Percentiles rank a stretch among this genome's conserved stretches.
phyloP scores from a whole-genome alignment of 257 asterid genomes.

The Petunia axillaris region DNA sequence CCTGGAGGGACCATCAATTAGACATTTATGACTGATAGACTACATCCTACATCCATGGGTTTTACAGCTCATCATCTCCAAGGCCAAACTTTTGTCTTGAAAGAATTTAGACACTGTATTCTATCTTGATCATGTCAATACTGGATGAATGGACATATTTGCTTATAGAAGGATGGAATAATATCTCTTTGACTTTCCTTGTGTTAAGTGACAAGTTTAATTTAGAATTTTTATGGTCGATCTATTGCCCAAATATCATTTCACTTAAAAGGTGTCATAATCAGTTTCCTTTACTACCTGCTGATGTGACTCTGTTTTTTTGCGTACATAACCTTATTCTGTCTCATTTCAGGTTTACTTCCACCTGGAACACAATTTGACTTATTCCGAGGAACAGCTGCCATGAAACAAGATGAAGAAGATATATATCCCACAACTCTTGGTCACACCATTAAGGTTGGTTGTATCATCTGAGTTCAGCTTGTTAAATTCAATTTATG shows the following conservation, averaged over 20 bases:
- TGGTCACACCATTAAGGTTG: constrained; percentile 84
- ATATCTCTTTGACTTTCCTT: too few relatives aligned
- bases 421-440: constrained; percentile 90
- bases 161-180: too few relatives aligned
- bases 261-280: neutral
- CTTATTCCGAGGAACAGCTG: constrained; percentile 94
- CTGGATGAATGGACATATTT: too few relatives aligned
- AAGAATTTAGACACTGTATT: too few relatives aligned
- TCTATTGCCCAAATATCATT: neutral
- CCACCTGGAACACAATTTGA: constrained; percentile 99
- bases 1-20: too few relatives aligned
- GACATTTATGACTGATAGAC: too few relatives aligned
- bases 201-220: too few relatives aligned
- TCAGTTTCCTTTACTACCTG: neutral
- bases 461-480: constrained; percentile 22
- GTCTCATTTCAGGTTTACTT: constrained; percentile 66
- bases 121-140: too few relatives aligned
- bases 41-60: too few relatives aligned
- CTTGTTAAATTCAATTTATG: neutral
- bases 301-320: neutral
- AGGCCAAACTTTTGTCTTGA: neutral
- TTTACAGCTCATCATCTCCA: neutral
- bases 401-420: constrained; percentile 98
- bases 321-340: neutral
- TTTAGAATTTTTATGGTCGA: neutral